Percentiles rank a stretch among this genome's conserved stretches.
Evolutionary conservation across 768 basidiomycete genomes (phyloP).

Genomic region (Glaciozyma antarctica): DNA sequence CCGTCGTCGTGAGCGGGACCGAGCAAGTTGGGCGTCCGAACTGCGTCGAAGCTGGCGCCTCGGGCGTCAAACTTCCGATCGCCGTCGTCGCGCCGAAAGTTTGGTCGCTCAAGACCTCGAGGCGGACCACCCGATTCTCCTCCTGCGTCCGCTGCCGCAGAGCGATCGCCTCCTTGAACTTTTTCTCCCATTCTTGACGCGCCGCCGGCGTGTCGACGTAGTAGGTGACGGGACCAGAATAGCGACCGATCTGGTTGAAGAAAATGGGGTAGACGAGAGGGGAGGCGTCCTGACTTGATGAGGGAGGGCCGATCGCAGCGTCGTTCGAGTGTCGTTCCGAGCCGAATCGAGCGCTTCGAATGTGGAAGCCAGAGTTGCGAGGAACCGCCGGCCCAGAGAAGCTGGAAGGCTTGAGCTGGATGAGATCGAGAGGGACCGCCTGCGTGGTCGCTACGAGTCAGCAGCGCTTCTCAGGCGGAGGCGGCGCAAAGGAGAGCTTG

Average conservation of each 20-base stretch:
- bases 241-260: slow-evolving; percentile 75
- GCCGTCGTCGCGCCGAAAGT: slow-evolving; percentile 22
- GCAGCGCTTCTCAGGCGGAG: background rate
- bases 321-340: background rate
- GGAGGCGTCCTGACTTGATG: slow-evolving; percentile 45
- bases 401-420: slow-evolving; percentile 49
- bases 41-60: background rate
- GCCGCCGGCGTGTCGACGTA: slow-evolving; percentile 72
- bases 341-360: slow-evolving; percentile 6
- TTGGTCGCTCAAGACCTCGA: slow-evolving; percentile 24
- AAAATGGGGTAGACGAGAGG: slow-evolving; percentile 69
- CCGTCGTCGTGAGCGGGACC: slow-evolving; percentile 71
- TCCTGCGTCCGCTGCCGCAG: slow-evolving; percentile 68
- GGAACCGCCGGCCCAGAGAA: slow-evolving; percentile 26
- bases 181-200: slow-evolving; percentile 78
- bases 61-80: slow-evolving; percentile 13
- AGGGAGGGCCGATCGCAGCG: slow-evolving; percentile 22
- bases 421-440: slow-evolving; percentile 87
- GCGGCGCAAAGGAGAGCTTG: slow-evolving; percentile 41
- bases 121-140: slow-evolving; percentile 59
- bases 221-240: slow-evolving; percentile 74
- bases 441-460: slow-evolving; percentile 36
- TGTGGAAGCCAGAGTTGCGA: slow-evolving; percentile 20
- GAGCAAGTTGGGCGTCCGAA: slow-evolving; percentile 69
- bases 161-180: slow-evolving; percentile 77